phyloP scores from a whole-genome alignment of 345 rosid species.

The Aethionema arabicum region DNA sequence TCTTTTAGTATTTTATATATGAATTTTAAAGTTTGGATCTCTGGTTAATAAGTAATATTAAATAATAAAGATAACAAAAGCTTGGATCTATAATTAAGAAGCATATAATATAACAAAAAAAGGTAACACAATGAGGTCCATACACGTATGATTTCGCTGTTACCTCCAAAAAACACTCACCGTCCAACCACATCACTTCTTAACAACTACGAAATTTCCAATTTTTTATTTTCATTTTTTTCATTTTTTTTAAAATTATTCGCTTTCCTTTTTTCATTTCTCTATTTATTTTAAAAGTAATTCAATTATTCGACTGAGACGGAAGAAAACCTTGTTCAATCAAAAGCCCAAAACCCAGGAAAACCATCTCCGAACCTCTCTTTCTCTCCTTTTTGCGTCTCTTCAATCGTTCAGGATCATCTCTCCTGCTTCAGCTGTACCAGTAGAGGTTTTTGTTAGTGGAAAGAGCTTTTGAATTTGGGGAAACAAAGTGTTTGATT shows the following conservation, averaged over 20 bases:
- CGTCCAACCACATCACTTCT: conserved; percentile 38
- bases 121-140: conserved; percentile 20
- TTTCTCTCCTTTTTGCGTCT: conserved; percentile 1
- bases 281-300: background rate
- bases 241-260: background rate
- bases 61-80: background rate
- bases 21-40: background rate
- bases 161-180: conserved; percentile 24
- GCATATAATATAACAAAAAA: background rate
- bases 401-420: conserved; percentile 22
- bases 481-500: conserved; percentile 4
- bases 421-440: conserved; percentile 6
- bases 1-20: too few species aligned
- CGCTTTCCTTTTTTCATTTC: background rate
- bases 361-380: background rate
- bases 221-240: too few species aligned
- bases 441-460: background rate
- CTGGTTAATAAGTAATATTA: background rate
- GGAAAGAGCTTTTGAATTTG: background rate
- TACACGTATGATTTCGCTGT: conserved; percentile 35
- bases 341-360: conserved; percentile 20
- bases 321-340: conserved; percentile 1
- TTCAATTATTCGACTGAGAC: conserved; percentile 19
- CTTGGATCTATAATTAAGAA: background rate
- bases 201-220: conserved; percentile 39